phyloP scores from a whole-genome alignment of 192 early-diverging fungal species.

The Coemansia sp. region DNA sequence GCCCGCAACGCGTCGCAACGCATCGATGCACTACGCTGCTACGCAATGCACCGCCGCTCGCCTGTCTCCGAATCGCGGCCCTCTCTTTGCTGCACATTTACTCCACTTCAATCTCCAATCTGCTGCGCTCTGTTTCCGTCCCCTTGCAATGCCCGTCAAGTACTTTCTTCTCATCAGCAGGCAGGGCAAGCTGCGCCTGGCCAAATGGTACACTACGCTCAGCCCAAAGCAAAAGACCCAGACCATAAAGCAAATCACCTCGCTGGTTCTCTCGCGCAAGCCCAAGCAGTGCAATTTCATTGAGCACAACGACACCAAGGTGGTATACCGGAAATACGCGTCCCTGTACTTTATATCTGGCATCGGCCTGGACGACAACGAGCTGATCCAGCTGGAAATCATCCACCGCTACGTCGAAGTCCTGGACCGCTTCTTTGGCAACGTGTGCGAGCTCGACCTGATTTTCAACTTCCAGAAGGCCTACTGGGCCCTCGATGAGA shows the following conservation, averaged over 20 bases:
- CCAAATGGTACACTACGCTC: conserved; percentile 77
- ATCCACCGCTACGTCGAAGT: conserved; percentile 99
- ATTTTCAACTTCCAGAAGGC: conserved; percentile 98
- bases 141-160: conserved; percentile 48
- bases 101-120: background rate
- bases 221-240: conserved; percentile 89
- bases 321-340: conserved; percentile 88
- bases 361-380: conserved; percentile 91
- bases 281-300: conserved; percentile 98
- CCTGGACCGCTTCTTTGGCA: conserved; percentile 95
- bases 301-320: conserved; percentile 89
- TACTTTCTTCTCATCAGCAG: conserved; percentile 76
- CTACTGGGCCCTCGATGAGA: conserved; percentile 83
- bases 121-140: background rate
- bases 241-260: conserved; percentile 90
- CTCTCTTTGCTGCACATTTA: background rate
- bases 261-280: conserved; percentile 79
- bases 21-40: no score
- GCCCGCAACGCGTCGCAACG: no score
- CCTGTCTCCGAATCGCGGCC: no score
- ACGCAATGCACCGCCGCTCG: no score
- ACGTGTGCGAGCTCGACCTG: conserved; percentile 92
- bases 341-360: conserved; percentile 95
- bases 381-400: conserved; percentile 88
- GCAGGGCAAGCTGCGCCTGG: conserved; percentile 78